Conservation (phyloP, 2,329 filamentous ascomycete species). For the Cordyceps javanica region DNA sequence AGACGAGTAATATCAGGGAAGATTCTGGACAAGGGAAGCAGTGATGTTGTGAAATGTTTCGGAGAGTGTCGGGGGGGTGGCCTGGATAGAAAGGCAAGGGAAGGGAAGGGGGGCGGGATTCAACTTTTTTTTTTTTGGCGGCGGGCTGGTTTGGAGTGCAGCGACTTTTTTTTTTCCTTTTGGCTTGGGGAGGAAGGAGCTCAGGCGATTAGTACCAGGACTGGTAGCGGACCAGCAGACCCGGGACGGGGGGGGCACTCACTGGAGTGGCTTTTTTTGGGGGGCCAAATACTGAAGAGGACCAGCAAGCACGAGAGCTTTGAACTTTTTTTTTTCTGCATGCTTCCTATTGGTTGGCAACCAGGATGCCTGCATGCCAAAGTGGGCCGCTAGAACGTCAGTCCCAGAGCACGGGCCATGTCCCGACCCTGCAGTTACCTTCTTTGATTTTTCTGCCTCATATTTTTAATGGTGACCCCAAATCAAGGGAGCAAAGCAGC, state of each 20-base stretch:
- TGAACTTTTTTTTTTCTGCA: conserved; percentile 31
- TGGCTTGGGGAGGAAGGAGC: conserved; percentile 4
- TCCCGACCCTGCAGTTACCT: conserved; percentile 13
- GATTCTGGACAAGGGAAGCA: neutral
- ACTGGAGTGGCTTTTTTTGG: neutral
- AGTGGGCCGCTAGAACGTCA: conserved; percentile 28
- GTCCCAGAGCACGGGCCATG: conserved; percentile 18
- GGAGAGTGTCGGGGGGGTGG: conserved; percentile 1
- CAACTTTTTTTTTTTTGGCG: conserved; percentile 2
- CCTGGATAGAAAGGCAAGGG: conserved; percentile 1
- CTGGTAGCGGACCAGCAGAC: neutral
- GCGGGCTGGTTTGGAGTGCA: conserved; percentile 6
- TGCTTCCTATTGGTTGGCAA: conserved; percentile 27
- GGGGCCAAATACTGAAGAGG: neutral
- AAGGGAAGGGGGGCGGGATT: conserved; percentile 10
- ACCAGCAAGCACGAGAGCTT: conserved; percentile 27
- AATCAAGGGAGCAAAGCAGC: neutral
- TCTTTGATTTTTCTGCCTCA: conserved; percentile 1
- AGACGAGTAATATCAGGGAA: neutral
- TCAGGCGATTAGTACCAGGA: conserved; percentile 7
- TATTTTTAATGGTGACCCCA: neutral
- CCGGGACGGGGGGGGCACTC: neutral
- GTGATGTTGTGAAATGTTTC: conserved; percentile 10
- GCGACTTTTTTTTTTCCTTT: conserved; percentile 15
- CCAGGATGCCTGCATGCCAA: conserved; percentile 27